Evolutionary conservation across 75 land plant species (phyloP), one percentile per base, ranked within the genome.

Genomic region (Ceratopteris richardii): DNA sequence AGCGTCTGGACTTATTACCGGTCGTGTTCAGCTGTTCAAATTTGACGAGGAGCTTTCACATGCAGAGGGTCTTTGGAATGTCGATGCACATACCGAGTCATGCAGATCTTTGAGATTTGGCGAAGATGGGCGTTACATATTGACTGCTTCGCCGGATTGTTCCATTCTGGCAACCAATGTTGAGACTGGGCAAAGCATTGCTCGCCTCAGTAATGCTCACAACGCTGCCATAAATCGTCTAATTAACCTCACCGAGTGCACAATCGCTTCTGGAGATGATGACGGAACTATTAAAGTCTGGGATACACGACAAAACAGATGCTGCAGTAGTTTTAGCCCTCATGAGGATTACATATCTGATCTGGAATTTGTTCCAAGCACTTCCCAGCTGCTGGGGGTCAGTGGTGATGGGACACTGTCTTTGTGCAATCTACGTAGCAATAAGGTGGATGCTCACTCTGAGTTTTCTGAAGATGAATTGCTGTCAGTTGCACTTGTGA

Each of bases 351-450:
- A 83, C 60, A 66, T 94, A 41, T 83, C 96, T 12, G 98, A 94
- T 67, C 79, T 94, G 77, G 83, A 81, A 30, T 94, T 75, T 74
- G 83, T 77, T 1, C 57, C 85, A 20, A 77, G 66, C 64, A 65
- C 79, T 18, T 67, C 63, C 70, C 89, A 90, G 62, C 70, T 94
- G 1, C 37, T 94, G 10, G 81, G 63, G 36, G 80, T 80, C 33
- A 90, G 98, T 71, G 98, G 98, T 44, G 98, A 94, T 74, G 98
- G 98, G 9, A 86, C 87, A 30, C 77, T 94, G 24, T 86, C 96
- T n/a, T 79, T 94, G 28, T 89, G 83, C 63, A 83, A 75, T 69
- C 68, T 94, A 26, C 73, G 91, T 9, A 75, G 75, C 47, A 83
- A 83, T 52, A 88, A 81, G 75, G 76, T 85, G 18, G 83, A 80